These are phyloP conservation scores for Solanum hybrid DNA, from an alignment of 305 asterid genomes.

Conservation along the genomic window DNA sequence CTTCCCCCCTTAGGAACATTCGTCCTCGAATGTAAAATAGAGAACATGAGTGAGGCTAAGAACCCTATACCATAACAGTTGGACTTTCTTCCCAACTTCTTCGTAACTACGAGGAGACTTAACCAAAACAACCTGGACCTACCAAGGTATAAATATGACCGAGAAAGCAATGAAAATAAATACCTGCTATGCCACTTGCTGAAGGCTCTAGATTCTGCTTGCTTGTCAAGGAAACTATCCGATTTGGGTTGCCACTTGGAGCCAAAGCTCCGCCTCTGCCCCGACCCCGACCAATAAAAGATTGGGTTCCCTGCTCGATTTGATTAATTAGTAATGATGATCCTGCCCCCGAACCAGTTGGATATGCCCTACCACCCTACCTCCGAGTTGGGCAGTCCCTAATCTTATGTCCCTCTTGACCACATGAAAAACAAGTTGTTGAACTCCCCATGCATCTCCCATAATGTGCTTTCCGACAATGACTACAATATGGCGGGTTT, in stretches of 20 bases:
- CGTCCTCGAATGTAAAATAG: not conserved
- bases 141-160: not conserved
- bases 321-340: not conserved
- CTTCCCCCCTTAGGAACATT: not conserved
- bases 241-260: not conserved
- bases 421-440: not conserved
- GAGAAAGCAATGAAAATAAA: too few species aligned
- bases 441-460: not conserved
- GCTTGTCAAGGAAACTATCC: not conserved
- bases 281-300: not conserved
- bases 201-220: not conserved
- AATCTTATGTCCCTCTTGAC: not conserved
- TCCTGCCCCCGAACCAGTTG: too few species aligned
- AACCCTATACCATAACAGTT: not conserved
- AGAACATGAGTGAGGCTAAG: not conserved
- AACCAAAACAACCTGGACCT: not conserved
- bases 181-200: not conserved
- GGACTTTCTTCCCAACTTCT: not conserved
- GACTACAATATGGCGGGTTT: not conserved
- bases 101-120: not conserved
- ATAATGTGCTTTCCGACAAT: not conserved
- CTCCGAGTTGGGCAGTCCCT: not conserved
- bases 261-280: not conserved
- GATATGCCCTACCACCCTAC: too few species aligned
- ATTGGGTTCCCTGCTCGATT: not conserved